Base-by-base conservation (phyloP, 768 basidiomycete species). In the Clitopilus passeckerianus region DNA sequence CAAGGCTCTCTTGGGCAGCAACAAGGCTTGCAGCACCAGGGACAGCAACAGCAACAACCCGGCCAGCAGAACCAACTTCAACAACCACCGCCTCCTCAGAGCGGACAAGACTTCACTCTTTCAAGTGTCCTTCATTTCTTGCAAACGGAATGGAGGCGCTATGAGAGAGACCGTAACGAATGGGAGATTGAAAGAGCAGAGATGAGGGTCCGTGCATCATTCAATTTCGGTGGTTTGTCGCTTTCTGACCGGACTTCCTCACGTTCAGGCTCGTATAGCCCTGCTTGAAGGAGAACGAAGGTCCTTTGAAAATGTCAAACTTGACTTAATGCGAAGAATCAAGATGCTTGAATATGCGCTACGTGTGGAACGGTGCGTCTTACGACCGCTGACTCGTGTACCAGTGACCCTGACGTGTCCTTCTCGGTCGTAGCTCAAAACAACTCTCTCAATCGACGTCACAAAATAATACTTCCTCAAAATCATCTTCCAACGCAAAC, bases 131-230 rank as follows among this genome's bases (percentile, higher is more conserved):
- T 99, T 62, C 97, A 99, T 78, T 99, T 93, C 73, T 82, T 98
- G 56, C 97, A 99, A 77, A 93, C 93, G 20, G 97, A 99, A 79
- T 98, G 95, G 93, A 83, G 97, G 62, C 83, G 93, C 61, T 98
- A 97, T 70, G 97, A 98, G 74, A 88, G 95, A 72, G 97, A 99
- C 77, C 84, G 96, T 68, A 99, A 99, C 71, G 97, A 99, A 76
- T 99, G 96, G 96, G 97, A 99, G 80, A 99, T 99, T 67, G 97
- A 98, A 75, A 82, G 97, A 66, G 97, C 97, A 33, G 97, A 98
- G 75, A 98, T 98, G 95, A 83, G 96, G 82, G 94, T 95, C 64
- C 68, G 91, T 85, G 44, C 62, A 58, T 62, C 59, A 57, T 59
- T 64, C 52, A 62, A 58, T 63, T 59, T 50, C 50, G 53, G 30